Evolutionary conservation across 2,329 filamentous ascomycete genomes (phyloP).

Genomic region (Hysterium pulicare): DNA sequence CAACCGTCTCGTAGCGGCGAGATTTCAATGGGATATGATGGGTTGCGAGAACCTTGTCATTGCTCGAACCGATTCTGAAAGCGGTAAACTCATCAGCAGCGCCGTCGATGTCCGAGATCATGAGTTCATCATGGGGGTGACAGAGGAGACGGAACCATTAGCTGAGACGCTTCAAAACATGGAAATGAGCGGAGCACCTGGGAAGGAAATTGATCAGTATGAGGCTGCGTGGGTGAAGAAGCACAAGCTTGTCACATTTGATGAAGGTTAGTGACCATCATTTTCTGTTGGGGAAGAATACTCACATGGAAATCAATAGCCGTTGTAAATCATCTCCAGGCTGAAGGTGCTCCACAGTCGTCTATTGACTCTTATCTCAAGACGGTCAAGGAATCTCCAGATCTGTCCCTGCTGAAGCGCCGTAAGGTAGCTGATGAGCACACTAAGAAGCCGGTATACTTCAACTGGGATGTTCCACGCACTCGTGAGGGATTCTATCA

Average conservation of each 20-base stretch:
- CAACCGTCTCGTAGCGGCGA: slow-evolving; percentile 84
- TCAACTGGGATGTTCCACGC: slow-evolving; percentile 87
- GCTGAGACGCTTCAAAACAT: slow-evolving; percentile 87
- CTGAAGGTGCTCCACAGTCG: slow-evolving; percentile 61
- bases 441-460: slow-evolving; percentile 67
- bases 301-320: slow-evolving; percentile 43
- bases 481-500: slow-evolving; percentile 95
- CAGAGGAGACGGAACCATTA: slow-evolving; percentile 74
- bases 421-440: slow-evolving; percentile 67
- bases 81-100: slow-evolving; percentile 82
- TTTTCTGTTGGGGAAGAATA: not conserved
- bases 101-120: slow-evolving; percentile 93
- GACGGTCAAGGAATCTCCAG: slow-evolving; percentile 60
- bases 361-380: slow-evolving; percentile 66
- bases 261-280: slow-evolving; percentile 58
- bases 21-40: slow-evolving; percentile 99
- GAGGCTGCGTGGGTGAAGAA: slow-evolving; percentile 86
- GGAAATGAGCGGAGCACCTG: slow-evolving; percentile 75
- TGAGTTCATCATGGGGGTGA: slow-evolving; percentile 89
- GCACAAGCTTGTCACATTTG: slow-evolving; percentile 82
- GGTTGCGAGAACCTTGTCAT: slow-evolving; percentile 92
- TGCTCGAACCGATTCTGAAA: slow-evolving; percentile 92
- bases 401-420: slow-evolving; percentile 75
- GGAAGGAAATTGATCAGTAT: slow-evolving; percentile 77
- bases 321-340: slow-evolving; percentile 68